Evolutionary conservation across 225 moss, liverwort and hornwort genomes (phyloP).

Genomic region (Thuidium tamariscinum): DNA sequence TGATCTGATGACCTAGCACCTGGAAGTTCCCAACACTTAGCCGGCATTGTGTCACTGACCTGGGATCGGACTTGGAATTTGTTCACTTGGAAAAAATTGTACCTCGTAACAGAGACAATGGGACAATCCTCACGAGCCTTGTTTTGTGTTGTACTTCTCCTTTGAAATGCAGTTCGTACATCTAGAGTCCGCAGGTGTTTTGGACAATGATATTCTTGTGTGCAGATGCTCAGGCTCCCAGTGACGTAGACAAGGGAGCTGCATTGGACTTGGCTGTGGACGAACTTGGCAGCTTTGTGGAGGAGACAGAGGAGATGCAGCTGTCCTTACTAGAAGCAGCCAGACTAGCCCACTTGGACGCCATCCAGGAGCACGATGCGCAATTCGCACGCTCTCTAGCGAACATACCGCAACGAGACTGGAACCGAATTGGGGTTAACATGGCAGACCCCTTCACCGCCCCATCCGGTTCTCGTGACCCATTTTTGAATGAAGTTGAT

Average conservation of each 20-base stretch:
- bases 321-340: constrained; percentile 15
- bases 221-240: not conserved
- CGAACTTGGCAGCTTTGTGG: constrained; percentile 13
- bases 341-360: constrained; percentile 16
- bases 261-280: constrained; percentile 11
- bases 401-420: not conserved
- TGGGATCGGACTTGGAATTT: not conserved
- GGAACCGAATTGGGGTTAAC: not conserved
- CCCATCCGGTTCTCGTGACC: not conserved
- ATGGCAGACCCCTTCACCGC: not conserved
- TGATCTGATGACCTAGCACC: not conserved
- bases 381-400: constrained; percentile 13
- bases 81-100: not conserved
- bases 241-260: constrained; percentile 4
- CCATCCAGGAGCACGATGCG: constrained; percentile 23
- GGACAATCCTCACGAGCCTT: not conserved
- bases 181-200: not conserved
- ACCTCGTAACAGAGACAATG: not conserved
- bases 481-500: not conserved
- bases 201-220: not conserved
- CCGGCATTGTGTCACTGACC: not conserved
- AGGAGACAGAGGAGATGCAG: constrained; percentile 7
- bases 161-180: not conserved
- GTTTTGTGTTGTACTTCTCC: not conserved
- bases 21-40: not conserved